Conservation (phyloP, 805 yeast genomes). For the Metschnikowia gelsemii region DNA sequence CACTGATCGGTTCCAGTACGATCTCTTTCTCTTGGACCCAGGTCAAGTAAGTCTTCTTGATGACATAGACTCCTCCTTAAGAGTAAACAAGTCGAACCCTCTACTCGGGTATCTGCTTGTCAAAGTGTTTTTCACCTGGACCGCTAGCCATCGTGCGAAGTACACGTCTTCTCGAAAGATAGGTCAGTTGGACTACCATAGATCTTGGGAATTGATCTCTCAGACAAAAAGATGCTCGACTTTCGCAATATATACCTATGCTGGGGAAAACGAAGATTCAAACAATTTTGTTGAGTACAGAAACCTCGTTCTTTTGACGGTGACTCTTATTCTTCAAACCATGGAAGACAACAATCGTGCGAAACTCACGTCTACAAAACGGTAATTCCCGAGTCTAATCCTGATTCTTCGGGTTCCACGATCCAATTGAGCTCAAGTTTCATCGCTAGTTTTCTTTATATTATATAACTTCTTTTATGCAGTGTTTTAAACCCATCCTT, state of each 20-base stretch:
- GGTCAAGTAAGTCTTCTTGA: conserved; percentile 15
- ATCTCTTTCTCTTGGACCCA: conserved; percentile 11
- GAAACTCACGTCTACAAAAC: background rate
- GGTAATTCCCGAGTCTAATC: no score
- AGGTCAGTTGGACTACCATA: conserved; percentile 12
- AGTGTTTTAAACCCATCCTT: no score
- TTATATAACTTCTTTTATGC: no score
- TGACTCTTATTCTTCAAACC: conserved; percentile 11
- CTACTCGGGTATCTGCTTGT: conserved; percentile 11
- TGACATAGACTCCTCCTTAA: conserved; percentile 11
- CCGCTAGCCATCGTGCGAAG: conserved; percentile 5
- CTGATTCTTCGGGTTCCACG: no score
- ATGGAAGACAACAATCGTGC: conserved; percentile 11
- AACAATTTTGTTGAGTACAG: conserved; percentile 12
- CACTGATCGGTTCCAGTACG: conserved; percentile 11
- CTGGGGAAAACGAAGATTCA: conserved; percentile 8
- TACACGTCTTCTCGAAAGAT: conserved; percentile 9
- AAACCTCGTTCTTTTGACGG: conserved; percentile 7
- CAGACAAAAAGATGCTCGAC: conserved; percentile 12
- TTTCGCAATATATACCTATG: conserved; percentile 10
- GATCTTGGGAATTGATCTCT: conserved; percentile 13
- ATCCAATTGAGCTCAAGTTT: no score
- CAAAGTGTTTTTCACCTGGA: conserved; percentile 4
- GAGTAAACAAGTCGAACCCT: conserved; percentile 11
- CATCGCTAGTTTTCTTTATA: no score